These are phyloP conservation scores for Chenopodium quinoa DNA, from an alignment of 148 eudicot species.

Conservation along the genomic window DNA sequence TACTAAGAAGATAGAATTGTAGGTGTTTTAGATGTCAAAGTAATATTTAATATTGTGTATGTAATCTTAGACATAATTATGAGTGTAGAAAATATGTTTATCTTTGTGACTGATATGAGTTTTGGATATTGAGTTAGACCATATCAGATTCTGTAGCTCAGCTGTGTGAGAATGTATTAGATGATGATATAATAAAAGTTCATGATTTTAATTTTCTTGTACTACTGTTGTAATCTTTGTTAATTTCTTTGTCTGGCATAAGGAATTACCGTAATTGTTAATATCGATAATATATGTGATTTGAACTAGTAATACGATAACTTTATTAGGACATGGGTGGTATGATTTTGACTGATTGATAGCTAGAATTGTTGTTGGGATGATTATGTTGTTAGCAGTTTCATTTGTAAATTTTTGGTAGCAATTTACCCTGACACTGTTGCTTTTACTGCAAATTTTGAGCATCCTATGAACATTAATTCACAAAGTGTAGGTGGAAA, in stretches of 20 bases:
- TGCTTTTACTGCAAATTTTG: neutral
- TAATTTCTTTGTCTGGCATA: neutral
- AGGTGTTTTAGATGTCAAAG: constrained; percentile 16
- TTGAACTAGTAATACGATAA: too few relatives aligned
- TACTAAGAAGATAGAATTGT: neutral
- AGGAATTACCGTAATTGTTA: neutral
- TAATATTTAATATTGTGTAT: constrained; percentile 1
- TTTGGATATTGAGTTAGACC: constrained; percentile 4
- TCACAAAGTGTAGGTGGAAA: neutral
- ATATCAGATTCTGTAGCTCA: constrained; percentile 19
- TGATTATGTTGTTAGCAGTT: neutral
- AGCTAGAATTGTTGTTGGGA: neutral
- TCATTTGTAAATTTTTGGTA: neutral
- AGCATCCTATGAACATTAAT: neutral
- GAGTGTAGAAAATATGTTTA: constrained; percentile 16
- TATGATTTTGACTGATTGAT: neutral
- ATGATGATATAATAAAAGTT: neutral
- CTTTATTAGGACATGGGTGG: neutral
- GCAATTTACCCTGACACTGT: neutral
- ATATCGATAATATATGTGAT: neutral
- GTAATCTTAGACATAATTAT: constrained; percentile 16
- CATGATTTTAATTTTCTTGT: neutral
- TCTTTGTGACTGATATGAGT: constrained; percentile 21
- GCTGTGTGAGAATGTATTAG: neutral
- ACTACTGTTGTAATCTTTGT: neutral